phyloP scores from a whole-genome alignment of 169 alveolate genomes.

The Amoebophrya sp. region DNA sequence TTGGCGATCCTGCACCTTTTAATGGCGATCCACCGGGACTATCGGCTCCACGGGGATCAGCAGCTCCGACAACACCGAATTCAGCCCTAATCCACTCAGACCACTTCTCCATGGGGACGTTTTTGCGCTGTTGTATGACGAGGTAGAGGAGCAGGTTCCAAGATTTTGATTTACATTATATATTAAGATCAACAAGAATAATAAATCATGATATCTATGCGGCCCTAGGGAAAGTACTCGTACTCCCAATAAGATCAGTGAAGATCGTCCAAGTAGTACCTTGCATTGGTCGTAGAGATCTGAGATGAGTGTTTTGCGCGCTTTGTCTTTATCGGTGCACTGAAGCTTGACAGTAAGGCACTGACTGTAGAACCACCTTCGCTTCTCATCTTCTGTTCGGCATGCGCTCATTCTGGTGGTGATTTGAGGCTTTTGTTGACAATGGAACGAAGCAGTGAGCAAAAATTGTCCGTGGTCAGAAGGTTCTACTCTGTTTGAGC shows the following conservation, averaged over 20 bases:
- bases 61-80: neutral
- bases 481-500: too few species aligned
- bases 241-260: neutral
- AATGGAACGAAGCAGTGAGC: too few species aligned
- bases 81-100: neutral
- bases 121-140: neutral
- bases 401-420: neutral
- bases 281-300: neutral
- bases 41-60: neutral
- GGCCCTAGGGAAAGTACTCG: neutral
- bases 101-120: neutral
- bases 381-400: neutral
- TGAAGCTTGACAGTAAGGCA: neutral
- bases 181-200: neutral
- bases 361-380: neutral
- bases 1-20: neutral
- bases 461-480: too few species aligned
- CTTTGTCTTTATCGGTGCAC: slow-evolving; percentile 6
- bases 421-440: too few species aligned
- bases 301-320: neutral
- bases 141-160: neutral
- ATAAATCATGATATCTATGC: neutral
- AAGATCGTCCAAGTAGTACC: too few species aligned
- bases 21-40: neutral
- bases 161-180: neutral